phyloP scores from a whole-genome alignment of 345 rosid species.

The Cochlearia excelsa region DNA sequence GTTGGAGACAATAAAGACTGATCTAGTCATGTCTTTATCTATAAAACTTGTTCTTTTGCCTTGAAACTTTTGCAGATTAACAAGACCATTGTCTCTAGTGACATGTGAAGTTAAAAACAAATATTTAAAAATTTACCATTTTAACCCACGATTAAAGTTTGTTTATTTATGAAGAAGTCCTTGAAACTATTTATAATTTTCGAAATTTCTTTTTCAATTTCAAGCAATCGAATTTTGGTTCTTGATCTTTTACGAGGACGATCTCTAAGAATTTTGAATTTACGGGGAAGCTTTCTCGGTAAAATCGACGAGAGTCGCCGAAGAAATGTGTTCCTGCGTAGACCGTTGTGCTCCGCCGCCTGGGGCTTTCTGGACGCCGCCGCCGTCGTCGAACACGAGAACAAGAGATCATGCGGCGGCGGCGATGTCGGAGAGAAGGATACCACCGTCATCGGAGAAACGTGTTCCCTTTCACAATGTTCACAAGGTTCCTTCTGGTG shows the following conservation, averaged over 20 bases:
- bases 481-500: slow-evolving; percentile 74
- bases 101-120: neutral
- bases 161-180: slow-evolving; percentile 9
- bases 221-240: slow-evolving; percentile 3
- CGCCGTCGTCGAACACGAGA: slow-evolving; percentile 41
- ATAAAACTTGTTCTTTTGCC: slow-evolving; percentile 15
- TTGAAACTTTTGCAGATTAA: slow-evolving; percentile 6
- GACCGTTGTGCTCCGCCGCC: slow-evolving; percentile 30
- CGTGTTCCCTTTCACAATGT: slow-evolving; percentile 54
- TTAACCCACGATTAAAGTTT: neutral
- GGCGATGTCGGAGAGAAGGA: slow-evolving; percentile 53
- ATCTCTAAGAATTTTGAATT: slow-evolving; percentile 7
- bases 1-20: slow-evolving; percentile 8
- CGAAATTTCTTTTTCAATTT: neutral
- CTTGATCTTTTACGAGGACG: slow-evolving; percentile 10
- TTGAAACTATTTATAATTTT: neutral
- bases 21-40: slow-evolving; percentile 5
- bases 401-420: slow-evolving; percentile 17
- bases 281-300: neutral
- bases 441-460: slow-evolving; percentile 37
- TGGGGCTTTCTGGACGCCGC: slow-evolving; percentile 56
- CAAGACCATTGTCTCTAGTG: neutral
- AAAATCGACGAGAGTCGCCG: neutral
- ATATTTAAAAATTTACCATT: slow-evolving; percentile 1
- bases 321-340: slow-evolving; percentile 40